Base-by-base conservation (phyloP, 1,139 yeast species). In the Torulaspora globosa region DNA sequence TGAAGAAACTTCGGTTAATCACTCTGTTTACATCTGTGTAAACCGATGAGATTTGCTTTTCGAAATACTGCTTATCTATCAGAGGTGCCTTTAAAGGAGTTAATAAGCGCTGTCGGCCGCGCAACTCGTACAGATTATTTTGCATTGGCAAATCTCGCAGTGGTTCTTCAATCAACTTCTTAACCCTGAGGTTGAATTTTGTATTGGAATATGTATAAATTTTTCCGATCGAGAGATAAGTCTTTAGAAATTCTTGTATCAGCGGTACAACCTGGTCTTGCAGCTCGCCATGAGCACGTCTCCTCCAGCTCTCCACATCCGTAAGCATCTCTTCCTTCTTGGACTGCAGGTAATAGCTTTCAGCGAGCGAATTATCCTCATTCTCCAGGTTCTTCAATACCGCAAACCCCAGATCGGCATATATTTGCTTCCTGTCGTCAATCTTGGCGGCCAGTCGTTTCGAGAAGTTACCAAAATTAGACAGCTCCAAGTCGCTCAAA, bases 281-380 rank as follows among this genome's bases (percentile, higher is more conserved):
- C 39, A 65, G 53, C 39, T 63, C 63, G 6, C 37, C 38, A 47
- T 65, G 69, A 0, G 68, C 55, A 1, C 53, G 43, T 40, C 55
- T 51, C 24, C 60, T 56, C 68, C 68, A 65, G n/a, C 54, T 33
- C 4, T 56, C 44, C 9, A 65, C 59, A 30, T 48, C 53, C 16
- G 46, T 41, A n/a, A 47, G 44, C 33, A 59, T 53, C 28, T 47
- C 26, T 10, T 35, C 46, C 24, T 30, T 27, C 28, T 57, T 56
- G n/a, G 51, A 44, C 3, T 16, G 14, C 0, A 51, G 24, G 4
- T 53, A 43, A 12, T 55, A 54, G 29, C 55, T 50, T 5, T 54
- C 32, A 0, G 55, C 52, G 24, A 57, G 10, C 11, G 59, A 52
- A 12, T 52, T 50, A 15, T 54, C 53, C 5, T 48, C 36, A 16